Percentiles rank a stretch among this genome's conserved stretches.
Conservation (phyloP, 2,329 filamentous ascomycete genomes). For the Pestalotiopsis fici region DNA sequence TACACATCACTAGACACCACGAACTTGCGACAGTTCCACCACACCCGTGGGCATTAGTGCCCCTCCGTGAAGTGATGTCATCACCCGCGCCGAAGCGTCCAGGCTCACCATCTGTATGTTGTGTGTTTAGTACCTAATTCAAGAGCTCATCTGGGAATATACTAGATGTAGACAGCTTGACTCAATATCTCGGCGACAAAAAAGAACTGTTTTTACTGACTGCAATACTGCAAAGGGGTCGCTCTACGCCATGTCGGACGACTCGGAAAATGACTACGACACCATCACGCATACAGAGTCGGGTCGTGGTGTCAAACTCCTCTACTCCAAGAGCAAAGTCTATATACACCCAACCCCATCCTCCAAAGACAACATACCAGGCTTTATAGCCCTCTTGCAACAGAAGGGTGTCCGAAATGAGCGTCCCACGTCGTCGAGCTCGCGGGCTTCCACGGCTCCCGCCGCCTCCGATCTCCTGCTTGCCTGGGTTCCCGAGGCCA, state of each 20-base stretch:
- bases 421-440: conserved; percentile 44
- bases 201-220: background rate
- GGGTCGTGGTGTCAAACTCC: conserved; percentile 84
- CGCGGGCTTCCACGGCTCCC: conserved; percentile 40
- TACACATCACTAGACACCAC: background rate
- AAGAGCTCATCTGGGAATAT: background rate
- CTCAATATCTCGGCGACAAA: background rate
- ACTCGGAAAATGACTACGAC: conserved; percentile 93
- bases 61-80: conserved; percentile 10
- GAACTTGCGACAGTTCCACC: background rate
- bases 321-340: conserved; percentile 98
- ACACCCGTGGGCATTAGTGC: background rate
- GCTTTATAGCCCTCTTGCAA: conserved; percentile 90
- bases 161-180: background rate
- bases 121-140: background rate
- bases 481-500: conserved; percentile 90
- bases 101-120: conserved; percentile 5
- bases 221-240: background rate
- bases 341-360: conserved; percentile 95
- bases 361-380: conserved; percentile 91
- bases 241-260: conserved; percentile 95
- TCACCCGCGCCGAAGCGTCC: background rate
- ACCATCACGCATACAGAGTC: conserved; percentile 81
- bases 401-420: conserved; percentile 65
- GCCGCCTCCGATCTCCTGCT: conserved; percentile 76